Evolutionary conservation across 2,329 filamentous ascomycete species (phyloP).

Genomic region (Cercospora sojina): DNA sequence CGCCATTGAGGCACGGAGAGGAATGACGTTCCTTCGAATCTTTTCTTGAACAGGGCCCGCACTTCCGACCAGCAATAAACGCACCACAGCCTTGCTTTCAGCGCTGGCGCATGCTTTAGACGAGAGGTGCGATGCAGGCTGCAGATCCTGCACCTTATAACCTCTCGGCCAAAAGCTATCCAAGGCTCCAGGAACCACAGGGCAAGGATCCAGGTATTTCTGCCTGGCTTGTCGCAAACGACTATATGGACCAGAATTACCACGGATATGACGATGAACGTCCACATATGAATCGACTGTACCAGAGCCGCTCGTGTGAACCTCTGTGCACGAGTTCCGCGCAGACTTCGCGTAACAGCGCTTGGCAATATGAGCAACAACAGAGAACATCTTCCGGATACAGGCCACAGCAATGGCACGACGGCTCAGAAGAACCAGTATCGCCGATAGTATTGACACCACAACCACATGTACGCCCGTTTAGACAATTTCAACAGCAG

Average conservation of each 20-base stretch:
- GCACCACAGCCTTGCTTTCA: not conserved
- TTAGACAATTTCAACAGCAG: slow-evolving; percentile 11
- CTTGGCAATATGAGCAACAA: slow-evolving; percentile 29
- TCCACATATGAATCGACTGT: slow-evolving; percentile 1
- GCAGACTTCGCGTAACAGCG: not conserved
- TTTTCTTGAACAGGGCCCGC: not conserved
- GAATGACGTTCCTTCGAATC: slow-evolving; percentile 2
- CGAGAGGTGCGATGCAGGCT: not conserved
- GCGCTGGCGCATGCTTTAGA: not conserved
- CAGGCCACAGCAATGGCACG: slow-evolving; percentile 24
- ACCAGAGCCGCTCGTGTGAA: slow-evolving; percentile 2
- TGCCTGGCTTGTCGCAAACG: slow-evolving; percentile 10
- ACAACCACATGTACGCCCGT: slow-evolving; percentile 4
- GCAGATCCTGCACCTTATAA: not conserved
- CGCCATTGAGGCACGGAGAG: not conserved
- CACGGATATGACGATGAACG: slow-evolving; percentile 9
- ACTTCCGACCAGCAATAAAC: not conserved
- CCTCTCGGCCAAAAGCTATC: not conserved
- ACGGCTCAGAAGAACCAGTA: slow-evolving; percentile 10
- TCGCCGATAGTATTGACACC: slow-evolving; percentile 5
- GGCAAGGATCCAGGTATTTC: slow-evolving; percentile 1
- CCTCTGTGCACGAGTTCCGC: not conserved
- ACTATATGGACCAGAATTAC: slow-evolving; percentile 22
- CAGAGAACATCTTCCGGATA: slow-evolving; percentile 23
- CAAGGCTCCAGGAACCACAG: not conserved